These are phyloP conservation scores for Hyaloscypha bicolor DNA, from an alignment of 495 filamentous ascomycete genomes.

Conservation along the genomic window DNA sequence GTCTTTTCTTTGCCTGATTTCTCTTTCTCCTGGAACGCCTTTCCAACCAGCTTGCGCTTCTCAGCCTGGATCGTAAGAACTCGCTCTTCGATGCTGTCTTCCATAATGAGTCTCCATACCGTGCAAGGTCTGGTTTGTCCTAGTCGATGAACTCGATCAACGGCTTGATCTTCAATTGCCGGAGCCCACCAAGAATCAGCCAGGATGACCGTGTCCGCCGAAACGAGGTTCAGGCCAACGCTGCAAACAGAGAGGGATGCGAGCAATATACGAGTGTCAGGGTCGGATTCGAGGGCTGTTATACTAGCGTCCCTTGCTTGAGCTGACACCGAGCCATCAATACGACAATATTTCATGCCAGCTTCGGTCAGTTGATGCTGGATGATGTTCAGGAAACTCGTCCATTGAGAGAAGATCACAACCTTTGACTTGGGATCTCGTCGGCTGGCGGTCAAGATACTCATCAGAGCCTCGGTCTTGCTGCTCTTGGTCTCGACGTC, in stretches of 20 bases:
- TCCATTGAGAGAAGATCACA: slow-evolving; percentile 94
- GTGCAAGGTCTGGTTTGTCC: slow-evolving; percentile 79
- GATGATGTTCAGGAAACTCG: slow-evolving; percentile 80
- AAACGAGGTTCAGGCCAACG: slow-evolving; percentile 87
- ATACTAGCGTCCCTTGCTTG: slow-evolving; percentile 70
- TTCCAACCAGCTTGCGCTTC: slow-evolving; percentile 77
- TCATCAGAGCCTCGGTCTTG: slow-evolving; percentile 82
- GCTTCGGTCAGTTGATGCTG: slow-evolving; percentile 66
- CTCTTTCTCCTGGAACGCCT: slow-evolving; percentile 68
- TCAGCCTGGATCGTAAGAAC: slow-evolving; percentile 80
- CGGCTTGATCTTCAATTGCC: slow-evolving; percentile 90
- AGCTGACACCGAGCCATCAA: slow-evolving; percentile 82
- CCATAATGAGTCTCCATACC: slow-evolving; percentile 83
- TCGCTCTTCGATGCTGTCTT: slow-evolving; percentile 81
- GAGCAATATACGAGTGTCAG: slow-evolving; percentile 75
- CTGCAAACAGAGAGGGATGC: slow-evolving; percentile 81
- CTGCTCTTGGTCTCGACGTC: slow-evolving; percentile 69
- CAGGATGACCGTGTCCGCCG: slow-evolving; percentile 85
- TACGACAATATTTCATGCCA: slow-evolving; percentile 67
- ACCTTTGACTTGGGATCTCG: slow-evolving; percentile 74
- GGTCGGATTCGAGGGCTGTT: slow-evolving; percentile 63
- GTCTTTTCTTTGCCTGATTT: slow-evolving; percentile 32
- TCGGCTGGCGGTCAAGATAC: slow-evolving; percentile 73
- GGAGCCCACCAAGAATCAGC: slow-evolving; percentile 87
- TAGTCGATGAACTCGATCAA: slow-evolving; percentile 87